Base-by-base conservation (phyloP, 306 rosid genomes). In the Lupinus albus region DNA sequence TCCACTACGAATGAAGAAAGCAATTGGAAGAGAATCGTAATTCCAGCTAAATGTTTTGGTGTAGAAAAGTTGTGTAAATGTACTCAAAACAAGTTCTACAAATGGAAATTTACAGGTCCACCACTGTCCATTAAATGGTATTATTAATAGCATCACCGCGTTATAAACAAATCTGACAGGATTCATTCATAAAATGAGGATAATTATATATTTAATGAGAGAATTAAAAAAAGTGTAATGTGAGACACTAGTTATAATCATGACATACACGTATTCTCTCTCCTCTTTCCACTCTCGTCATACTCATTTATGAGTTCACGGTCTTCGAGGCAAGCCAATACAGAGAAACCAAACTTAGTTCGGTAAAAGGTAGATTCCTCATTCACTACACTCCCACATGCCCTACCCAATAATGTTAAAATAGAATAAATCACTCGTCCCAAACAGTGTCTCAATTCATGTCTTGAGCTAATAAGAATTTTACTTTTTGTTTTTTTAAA, bases 141-240 rank as follows among this genome's bases (percentile, higher is more conserved):
- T 71, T 71, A 78, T 79, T 84, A 67, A 79, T 68, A 74, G 60
- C 54, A 64, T 50, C 60, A 48, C 61, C 66, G 79, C 28, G 41
- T 70, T 0, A 21, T 25, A 33, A 62, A 70, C 36, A n/a, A n/a
- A n/a, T 70, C 78, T 86, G 88, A 81, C 83, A 78, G 4, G 35
- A 16, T 61, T 69, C 75, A 52, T 62, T 66, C 80, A 65, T 39
- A 64, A 78, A 25, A 69, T 60, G 79, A 11, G 7, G 21, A 18
- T 9, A 4, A 3, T 63, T 11, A 73, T 70, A 76, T 76, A 71
- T 74, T 68, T 28, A 25, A 30, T 14, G 48, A 73, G 52, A 33
- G 38, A 33, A 33, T 33, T 33, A 33, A 25, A 25, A 25, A 25
- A 3, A 32, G 3, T 25, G 3, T 25, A 25, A 25, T 25, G 30